These are phyloP conservation scores for Boletus coccyginus DNA, from an alignment of 768 basidiomycete species.

Conservation along the genomic window DNA sequence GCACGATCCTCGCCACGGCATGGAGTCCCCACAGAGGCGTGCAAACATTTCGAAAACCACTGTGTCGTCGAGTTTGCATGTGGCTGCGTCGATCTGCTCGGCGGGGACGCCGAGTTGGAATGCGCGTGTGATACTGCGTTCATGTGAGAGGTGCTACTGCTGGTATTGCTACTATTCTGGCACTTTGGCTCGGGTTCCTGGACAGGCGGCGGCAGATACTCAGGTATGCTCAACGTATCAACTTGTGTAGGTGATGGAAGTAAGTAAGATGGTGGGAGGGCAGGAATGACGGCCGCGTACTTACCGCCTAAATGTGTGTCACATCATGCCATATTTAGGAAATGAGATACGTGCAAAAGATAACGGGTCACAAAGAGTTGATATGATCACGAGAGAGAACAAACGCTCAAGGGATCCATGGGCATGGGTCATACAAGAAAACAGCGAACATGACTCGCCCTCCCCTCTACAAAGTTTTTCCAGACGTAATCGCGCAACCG, in stretches of 20 bases:
- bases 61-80: conserved; percentile 8
- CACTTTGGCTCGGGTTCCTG: conserved; percentile 22
- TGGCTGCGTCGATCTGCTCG: conserved; percentile 24
- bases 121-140: conserved; percentile 8
- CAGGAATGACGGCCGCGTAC: conserved; percentile 79
- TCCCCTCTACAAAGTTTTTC: conserved; percentile 81
- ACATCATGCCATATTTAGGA: conserved; percentile 32
- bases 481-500: conserved; percentile 77
- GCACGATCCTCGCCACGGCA: conserved; percentile 74
- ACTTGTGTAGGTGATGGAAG: conserved; percentile 23
- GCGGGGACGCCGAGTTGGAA: conserved; percentile 24
- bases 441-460: conserved; percentile 52
- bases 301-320: conserved; percentile 69
- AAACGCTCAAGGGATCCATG: not conserved
- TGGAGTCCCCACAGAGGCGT: conserved; percentile 79
- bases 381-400: conserved; percentile 7
- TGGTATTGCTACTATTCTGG: conserved; percentile 6
- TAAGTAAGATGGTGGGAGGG: conserved; percentile 48
- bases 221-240: conserved; percentile 32
- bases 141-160: conserved; percentile 5
- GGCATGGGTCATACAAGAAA: conserved; percentile 6
- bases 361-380: conserved; percentile 16
- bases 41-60: conserved; percentile 16
- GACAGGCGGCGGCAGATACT: conserved; percentile 28
- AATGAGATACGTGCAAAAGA: conserved; percentile 25